Conservation (phyloP, 345 rosid species). For the Combretum micranthum region DNA sequence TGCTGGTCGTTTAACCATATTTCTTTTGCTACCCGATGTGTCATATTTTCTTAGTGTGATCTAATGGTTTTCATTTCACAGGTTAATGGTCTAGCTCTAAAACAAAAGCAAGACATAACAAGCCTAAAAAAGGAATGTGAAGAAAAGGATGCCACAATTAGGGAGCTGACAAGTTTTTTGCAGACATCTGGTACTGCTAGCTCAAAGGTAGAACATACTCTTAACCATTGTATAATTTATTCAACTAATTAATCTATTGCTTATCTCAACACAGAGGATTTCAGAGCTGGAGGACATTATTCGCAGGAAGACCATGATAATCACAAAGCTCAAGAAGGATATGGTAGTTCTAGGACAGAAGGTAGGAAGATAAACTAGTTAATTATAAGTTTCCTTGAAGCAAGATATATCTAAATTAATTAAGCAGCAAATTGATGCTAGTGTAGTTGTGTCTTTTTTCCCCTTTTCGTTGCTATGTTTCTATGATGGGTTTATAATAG, state of each 20-base stretch:
- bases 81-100: constrained; percentile 49
- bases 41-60: constrained; percentile 1
- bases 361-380: constrained; percentile 32
- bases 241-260: background rate
- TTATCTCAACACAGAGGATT: constrained; percentile 43
- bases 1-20: no score
- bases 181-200: constrained; percentile 48
- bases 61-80: constrained; percentile 17
- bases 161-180: constrained; percentile 51
- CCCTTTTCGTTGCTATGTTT: no score
- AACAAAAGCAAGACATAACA: constrained; percentile 61
- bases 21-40: background rate
- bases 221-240: background rate
- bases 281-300: constrained; percentile 74
- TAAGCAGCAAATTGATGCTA: no score
- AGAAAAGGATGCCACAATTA: constrained; percentile 76
- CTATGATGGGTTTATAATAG: no score
- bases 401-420: no score
- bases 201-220: constrained; percentile 44
- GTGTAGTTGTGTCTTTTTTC: no score
- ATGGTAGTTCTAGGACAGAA: constrained; percentile 65
- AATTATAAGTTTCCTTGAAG: background rate
- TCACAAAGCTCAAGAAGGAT: constrained; percentile 73
- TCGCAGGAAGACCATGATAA: constrained; percentile 57
- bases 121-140: constrained; percentile 71